Conservation (phyloP, 495 filamentous ascomycete genomes). For the Penicillium subrubescens region DNA sequence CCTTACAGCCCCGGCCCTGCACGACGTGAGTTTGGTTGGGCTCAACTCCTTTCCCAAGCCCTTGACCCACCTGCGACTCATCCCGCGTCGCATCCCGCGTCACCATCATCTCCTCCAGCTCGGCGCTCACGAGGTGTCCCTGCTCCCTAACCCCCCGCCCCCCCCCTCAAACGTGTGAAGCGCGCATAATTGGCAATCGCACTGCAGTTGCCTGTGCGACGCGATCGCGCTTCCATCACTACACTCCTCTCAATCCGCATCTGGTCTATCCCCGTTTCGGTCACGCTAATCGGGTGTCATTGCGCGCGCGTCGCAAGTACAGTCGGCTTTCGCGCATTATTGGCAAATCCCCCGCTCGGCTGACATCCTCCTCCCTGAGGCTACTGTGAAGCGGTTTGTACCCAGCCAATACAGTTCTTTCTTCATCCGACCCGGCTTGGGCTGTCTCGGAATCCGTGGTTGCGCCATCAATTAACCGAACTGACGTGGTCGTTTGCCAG, state of each 20-base stretch:
- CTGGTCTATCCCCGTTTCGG: slow-evolving; percentile 22
- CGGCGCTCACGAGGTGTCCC: slow-evolving; percentile 12
- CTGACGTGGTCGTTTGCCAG: slow-evolving; percentile 55
- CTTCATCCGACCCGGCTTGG: slow-evolving; percentile 33
- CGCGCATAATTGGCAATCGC: slow-evolving; percentile 37
- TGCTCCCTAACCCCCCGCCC: slow-evolving; percentile 7
- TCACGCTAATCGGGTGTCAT: slow-evolving; percentile 31
- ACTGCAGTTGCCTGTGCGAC: slow-evolving; percentile 26
- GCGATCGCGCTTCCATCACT: slow-evolving; percentile 19
- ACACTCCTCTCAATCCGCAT: slow-evolving; percentile 18
- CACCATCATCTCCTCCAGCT: slow-evolving; percentile 8
- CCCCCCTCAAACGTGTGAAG: slow-evolving; percentile 27
- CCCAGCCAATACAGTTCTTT: slow-evolving; percentile 37
- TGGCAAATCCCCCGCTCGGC: slow-evolving; percentile 41
- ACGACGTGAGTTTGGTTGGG: slow-evolving; percentile 39
- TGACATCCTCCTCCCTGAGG: slow-evolving; percentile 37
- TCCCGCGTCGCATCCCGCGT: slow-evolving; percentile 41
- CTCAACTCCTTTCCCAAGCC: slow-evolving; percentile 17
- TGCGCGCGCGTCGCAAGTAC: slow-evolving; percentile 41
- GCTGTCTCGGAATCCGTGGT: slow-evolving; percentile 27
- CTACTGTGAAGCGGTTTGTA: slow-evolving; percentile 50
- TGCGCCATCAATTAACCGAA: slow-evolving; percentile 38
- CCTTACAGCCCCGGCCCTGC: slow-evolving; percentile 22
- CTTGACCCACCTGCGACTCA: slow-evolving; percentile 40
- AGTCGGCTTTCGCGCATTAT: slow-evolving; percentile 36